Base-by-base conservation (phyloP, 2,329 filamentous ascomycete genomes). In the Fusarium bulbicola region DNA sequence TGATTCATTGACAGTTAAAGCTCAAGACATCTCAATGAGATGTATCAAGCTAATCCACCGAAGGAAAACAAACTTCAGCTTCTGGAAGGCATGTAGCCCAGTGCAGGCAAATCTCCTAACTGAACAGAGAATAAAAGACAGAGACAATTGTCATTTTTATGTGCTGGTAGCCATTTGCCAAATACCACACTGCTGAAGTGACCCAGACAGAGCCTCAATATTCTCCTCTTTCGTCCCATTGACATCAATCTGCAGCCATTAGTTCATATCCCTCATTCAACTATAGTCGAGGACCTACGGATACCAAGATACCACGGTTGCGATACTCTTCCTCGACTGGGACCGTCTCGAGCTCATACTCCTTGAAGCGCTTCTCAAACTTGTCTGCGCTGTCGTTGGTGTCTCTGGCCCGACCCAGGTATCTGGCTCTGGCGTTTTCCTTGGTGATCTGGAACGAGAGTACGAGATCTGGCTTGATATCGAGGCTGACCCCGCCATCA, bases 121-220 rank as follows among this genome's bases (percentile, higher is more conserved):
- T 21, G 3, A 5, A 7, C 6, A 28, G 6, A 21, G 18, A 15
- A 3, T 15, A 21, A 21, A 6, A 36, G 13, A 12, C 13, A 12
- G 4, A 16, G 5, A 6, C 0, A 6, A 6, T 13, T 24, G 6
- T 13, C 7, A 16, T 20, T 21, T 1, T 16, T 12, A 20, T 21
- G 18, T 6, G 6, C 20, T 4, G 0, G 13, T 15, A 21, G 4
- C 18, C 6, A 21, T 34, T 20, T 26, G 3, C 39, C 53, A 57
- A 6, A 10, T 5, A 2, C 0, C 12, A 15, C 3, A 21, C 5
- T 16, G 12, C 14, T 21, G 7, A 16, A 45, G 39, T 2, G 21
- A n/a, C 10, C 15, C 9, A 3, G 28, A 16, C 5, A 34, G 37
- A 43, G 21, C 28, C 37, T 30, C 20, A 4, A 56, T 14, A 5